phyloP scores from a whole-genome alignment of 2,329 filamentous ascomycete genomes.

The Xylaria sp. region DNA sequence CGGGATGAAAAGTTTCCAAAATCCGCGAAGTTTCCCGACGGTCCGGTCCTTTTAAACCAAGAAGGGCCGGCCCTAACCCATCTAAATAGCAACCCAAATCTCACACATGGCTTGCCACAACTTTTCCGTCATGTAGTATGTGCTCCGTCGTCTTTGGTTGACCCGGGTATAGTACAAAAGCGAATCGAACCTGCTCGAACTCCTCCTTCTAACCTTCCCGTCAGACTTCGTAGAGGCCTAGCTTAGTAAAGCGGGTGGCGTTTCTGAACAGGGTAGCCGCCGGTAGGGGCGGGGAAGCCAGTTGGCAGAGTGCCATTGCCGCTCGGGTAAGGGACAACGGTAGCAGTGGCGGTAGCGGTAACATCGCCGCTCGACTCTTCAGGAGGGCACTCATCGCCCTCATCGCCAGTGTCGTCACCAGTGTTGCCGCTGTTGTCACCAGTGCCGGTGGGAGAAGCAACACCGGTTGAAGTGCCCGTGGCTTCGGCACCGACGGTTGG shows the following conservation, averaged over 20 bases:
- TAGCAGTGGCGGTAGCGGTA: constrained; percentile 51
- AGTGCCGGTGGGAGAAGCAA: constrained; percentile 25
- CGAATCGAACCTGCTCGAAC: constrained; percentile 18
- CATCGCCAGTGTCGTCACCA: constrained; percentile 22
- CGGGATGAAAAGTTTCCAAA: constrained; percentile 10
- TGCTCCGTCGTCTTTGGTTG: constrained; percentile 20
- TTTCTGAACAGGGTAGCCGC: constrained; percentile 24
- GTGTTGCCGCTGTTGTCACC: constrained; percentile 28
- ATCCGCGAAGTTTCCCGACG: constrained; percentile 13
- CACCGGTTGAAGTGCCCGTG: constrained; percentile 2
- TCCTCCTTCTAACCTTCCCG: background rate
- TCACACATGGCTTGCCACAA: constrained; percentile 23
- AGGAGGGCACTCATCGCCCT: constrained; percentile 37
- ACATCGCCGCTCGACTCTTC: constrained; percentile 48
- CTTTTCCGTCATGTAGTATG: constrained; percentile 28
- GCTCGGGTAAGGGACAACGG: constrained; percentile 56
- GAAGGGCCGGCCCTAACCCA: constrained; percentile 26
- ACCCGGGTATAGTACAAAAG: constrained; percentile 32
- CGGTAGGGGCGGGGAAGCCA: constrained; percentile 50
- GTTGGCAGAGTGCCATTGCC: constrained; percentile 43
- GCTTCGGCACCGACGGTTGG: constrained; percentile 27
- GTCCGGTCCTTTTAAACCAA: constrained; percentile 15
- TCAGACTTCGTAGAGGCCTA: too few species aligned
- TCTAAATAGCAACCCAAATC: constrained; percentile 26
- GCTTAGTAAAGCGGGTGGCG: constrained; percentile 38